These are phyloP conservation scores for Fusarium fracticaudum DNA, from an alignment of 2,329 filamentous ascomycete species.

Conservation along the genomic window DNA sequence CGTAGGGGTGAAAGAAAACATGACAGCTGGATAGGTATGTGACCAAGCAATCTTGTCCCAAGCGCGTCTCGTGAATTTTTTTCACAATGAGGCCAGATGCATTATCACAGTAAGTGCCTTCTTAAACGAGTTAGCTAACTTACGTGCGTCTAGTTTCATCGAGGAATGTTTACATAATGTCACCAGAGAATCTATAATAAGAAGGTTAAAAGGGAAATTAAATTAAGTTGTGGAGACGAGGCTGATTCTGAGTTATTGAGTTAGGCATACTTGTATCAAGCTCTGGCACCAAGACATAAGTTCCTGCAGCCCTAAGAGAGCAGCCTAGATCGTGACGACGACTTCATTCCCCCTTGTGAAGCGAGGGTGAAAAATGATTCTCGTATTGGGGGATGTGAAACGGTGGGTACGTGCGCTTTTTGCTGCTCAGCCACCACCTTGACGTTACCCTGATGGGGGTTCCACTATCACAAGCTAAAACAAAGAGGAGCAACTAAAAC, in stretches of 20 bases:
- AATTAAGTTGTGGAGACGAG: not conserved
- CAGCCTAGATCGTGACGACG: not conserved
- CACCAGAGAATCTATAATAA: not conserved
- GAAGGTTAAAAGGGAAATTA: not conserved
- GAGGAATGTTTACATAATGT: not conserved
- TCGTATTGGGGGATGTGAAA: not conserved
- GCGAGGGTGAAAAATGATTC: not conserved
- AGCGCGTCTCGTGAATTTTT: not conserved
- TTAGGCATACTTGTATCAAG: not conserved
- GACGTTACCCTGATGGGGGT: not conserved
- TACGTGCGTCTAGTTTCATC: not conserved
- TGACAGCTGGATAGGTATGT: not conserved
- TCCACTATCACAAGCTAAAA: constrained; percentile 7
- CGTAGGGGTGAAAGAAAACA: not conserved
- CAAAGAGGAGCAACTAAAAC: not conserved
- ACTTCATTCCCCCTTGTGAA: not conserved
- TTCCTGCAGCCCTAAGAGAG: not conserved
- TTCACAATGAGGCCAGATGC: not conserved
- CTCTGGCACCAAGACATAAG: not conserved
- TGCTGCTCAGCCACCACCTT: constrained; percentile 5
- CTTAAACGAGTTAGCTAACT: not conserved
- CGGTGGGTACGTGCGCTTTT: not conserved
- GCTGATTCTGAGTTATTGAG: not conserved
- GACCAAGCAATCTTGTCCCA: not conserved
- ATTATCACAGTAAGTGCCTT: not conserved